Base-by-base conservation (phyloP, 2,329 filamentous ascomycete genomes). In the Aureobasidium uvarum region DNA sequence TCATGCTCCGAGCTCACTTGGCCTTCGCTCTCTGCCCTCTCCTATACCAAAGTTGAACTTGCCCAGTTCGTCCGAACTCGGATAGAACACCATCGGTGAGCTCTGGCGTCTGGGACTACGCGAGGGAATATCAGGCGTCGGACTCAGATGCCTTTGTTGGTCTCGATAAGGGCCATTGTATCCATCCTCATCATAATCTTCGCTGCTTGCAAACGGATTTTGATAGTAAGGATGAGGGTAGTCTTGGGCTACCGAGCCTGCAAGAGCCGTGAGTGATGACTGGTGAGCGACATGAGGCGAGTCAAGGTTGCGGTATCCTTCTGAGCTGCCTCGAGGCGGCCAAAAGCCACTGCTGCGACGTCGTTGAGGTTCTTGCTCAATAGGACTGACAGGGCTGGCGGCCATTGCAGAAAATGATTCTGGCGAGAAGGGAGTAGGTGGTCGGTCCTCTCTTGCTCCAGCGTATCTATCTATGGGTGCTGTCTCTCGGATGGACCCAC, bases 21-120 rank as follows among this genome's bases (percentile, higher is more conserved):
- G 56, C 25, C 43, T 46, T 23, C 31, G 51, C 28, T 41, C 23
- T 36, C 46, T 62, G 7, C 38, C 36, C 5, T 31, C 16, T n/a
- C 20, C 56, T 14, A 64, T 38, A 6, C 67, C 67, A 64, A 68
- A 68, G 52, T 68, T 63, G 50, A 68, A 68, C 20, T 38, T 51
- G 14, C 51, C 38, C n/a, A 67, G 23, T 46, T 68, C 67, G 20
- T 59, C 48, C 10, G 56, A 64, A 18, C 54, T 59, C 6, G 67
- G 67, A 41, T 67, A 68, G 28, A 64, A 56, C 4, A 66, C 59
- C 23, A 31, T 46, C 3, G 65, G 63, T 23, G 65, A 60, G 18
- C 58, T 62, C 28, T 59, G 58, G 25, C 67, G 38, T 11, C 62
- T 46, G 16, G 65, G 65, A 28, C 65, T 67, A 20, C 65, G 55